These are phyloP conservation scores for Helicostylum pulchrum DNA, from an alignment of 192 early-diverging fungal genomes.

Conservation along the genomic window DNA sequence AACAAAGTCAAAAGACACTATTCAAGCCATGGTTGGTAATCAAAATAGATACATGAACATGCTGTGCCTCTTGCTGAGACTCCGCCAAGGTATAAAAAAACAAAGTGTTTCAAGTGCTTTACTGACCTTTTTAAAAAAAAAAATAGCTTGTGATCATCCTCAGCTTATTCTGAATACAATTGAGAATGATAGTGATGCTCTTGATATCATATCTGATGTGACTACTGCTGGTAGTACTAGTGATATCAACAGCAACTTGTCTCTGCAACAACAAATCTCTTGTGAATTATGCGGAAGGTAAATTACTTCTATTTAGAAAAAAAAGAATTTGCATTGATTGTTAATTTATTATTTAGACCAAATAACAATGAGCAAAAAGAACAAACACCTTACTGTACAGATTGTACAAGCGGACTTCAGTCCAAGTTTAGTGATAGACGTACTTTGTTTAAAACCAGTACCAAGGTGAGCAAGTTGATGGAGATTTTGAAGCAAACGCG, in stretches of 20 bases:
- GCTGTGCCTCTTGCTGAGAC: conserved; percentile 38
- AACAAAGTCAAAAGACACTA: conserved; percentile 24
- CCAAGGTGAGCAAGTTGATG: conserved; percentile 46
- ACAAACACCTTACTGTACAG: neutral
- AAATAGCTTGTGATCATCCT: conserved; percentile 36
- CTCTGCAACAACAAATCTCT: neutral
- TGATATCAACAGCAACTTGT: neutral
- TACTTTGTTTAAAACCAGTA: conserved; percentile 15
- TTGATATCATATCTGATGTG: conserved; percentile 17
- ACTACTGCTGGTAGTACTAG: neutral
- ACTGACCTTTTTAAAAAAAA: neutral
- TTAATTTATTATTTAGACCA: neutral
- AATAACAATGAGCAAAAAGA: neutral
- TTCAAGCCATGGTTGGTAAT: conserved; percentile 30
- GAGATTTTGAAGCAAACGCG: conserved; percentile 44
- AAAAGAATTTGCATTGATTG: neutral
- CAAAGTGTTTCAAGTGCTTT: neutral
- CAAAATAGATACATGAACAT: conserved; percentile 38
- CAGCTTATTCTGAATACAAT: conserved; percentile 36
- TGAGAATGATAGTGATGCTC: conserved; percentile 25
- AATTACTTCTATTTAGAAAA: too few relatives aligned
- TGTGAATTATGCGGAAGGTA: conserved; percentile 34
- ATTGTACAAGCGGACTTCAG: too few relatives aligned
- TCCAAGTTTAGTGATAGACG: neutral
- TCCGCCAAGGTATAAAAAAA: conserved; percentile 35